phyloP scores from a whole-genome alignment of 2,329 filamentous ascomycete genomes.

The Teratosphaeria pseudoeucalypti region DNA sequence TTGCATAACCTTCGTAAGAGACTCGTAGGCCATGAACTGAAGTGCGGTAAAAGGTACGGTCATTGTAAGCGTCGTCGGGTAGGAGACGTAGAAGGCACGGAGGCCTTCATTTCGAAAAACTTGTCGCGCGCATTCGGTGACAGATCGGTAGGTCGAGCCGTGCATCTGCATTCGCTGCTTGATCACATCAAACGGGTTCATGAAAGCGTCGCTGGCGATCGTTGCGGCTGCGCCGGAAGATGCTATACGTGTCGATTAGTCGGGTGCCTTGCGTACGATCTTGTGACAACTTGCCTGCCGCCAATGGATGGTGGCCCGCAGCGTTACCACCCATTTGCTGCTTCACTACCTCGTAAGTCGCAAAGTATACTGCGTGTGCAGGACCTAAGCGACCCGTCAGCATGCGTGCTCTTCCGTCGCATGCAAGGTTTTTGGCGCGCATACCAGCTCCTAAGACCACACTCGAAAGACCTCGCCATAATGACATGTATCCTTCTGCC shows the following conservation, averaged over 20 bases:
- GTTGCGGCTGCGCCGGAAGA: slow-evolving; percentile 90
- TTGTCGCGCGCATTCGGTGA: slow-evolving; percentile 75
- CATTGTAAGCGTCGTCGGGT: slow-evolving; percentile 96
- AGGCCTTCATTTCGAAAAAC: slow-evolving; percentile 83
- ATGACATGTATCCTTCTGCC: slow-evolving; percentile 76
- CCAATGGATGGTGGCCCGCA: slow-evolving; percentile 81
- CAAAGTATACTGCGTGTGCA: slow-evolving; percentile 96
- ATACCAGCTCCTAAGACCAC: slow-evolving; percentile 87
- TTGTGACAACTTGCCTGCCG: slow-evolving; percentile 56
- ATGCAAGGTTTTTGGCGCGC: slow-evolving; percentile 7
- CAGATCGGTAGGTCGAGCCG: slow-evolving; percentile 81
- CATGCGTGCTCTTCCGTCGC: slow-evolving; percentile 6
- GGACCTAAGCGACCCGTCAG: slow-evolving; percentile 52
- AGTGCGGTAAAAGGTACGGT: slow-evolving; percentile 95
- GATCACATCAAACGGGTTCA: slow-evolving; percentile 99
- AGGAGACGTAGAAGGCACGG: slow-evolving; percentile 92
- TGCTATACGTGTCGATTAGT: slow-evolving; percentile 45
- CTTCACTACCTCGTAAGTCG: slow-evolving; percentile 89
- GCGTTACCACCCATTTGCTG: slow-evolving; percentile 90
- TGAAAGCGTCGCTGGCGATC: slow-evolving; percentile 93
- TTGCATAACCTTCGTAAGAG: slow-evolving; percentile 88
- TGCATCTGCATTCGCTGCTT: slow-evolving; percentile 99
- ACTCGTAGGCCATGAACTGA: slow-evolving; percentile 96
- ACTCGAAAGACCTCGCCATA: slow-evolving; percentile 95
- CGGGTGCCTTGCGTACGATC: background rate